phyloP scores from a whole-genome alignment of 805 yeast genomes.

The Yarrowia hollandica region DNA sequence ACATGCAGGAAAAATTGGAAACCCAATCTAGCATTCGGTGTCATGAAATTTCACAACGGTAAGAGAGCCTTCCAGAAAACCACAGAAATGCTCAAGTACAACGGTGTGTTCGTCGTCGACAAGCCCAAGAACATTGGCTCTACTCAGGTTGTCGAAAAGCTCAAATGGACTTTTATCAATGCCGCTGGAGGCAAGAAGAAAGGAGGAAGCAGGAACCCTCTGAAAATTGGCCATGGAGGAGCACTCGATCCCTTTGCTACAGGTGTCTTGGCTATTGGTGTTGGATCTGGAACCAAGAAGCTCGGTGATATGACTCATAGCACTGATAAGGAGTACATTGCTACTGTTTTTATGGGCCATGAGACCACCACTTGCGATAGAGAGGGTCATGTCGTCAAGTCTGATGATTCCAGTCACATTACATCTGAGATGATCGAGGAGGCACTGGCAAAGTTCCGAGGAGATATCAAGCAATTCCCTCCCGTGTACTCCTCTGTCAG shows the following conservation, averaged over 20 bases:
- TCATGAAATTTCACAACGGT: too few relatives aligned
- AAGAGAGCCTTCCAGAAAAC: background rate
- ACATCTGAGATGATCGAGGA: slow-evolving; percentile 52
- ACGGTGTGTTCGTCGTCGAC: slow-evolving; percentile 88
- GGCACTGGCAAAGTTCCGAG: slow-evolving; percentile 67
- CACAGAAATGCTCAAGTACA: slow-evolving; percentile 36
- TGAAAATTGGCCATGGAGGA: slow-evolving; percentile 98
- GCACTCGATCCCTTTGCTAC: slow-evolving; percentile 93
- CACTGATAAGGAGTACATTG: slow-evolving; percentile 75
- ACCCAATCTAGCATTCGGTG: background rate
- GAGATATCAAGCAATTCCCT: slow-evolving; percentile 83
- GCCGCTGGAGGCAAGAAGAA: slow-evolving; percentile 55
- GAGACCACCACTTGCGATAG: slow-evolving; percentile 93
- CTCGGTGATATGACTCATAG: slow-evolving; percentile 69
- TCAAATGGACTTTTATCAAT: slow-evolving; percentile 63
- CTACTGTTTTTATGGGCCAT: slow-evolving; percentile 83
- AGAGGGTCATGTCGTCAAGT: slow-evolving; percentile 72
- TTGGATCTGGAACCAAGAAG: slow-evolving; percentile 88
- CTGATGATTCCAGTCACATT: slow-evolving; percentile 57
- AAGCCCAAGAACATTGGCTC: slow-evolving; percentile 88
- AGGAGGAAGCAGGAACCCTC: slow-evolving; percentile 58
- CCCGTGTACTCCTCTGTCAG: slow-evolving; percentile 93
- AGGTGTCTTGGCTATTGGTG: slow-evolving; percentile 88
- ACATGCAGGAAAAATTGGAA: background rate
- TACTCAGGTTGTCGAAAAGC: slow-evolving; percentile 62